phyloP scores from a whole-genome alignment of 2,329 filamentous ascomycete species.

The Clonostachys rhizophaga region DNA sequence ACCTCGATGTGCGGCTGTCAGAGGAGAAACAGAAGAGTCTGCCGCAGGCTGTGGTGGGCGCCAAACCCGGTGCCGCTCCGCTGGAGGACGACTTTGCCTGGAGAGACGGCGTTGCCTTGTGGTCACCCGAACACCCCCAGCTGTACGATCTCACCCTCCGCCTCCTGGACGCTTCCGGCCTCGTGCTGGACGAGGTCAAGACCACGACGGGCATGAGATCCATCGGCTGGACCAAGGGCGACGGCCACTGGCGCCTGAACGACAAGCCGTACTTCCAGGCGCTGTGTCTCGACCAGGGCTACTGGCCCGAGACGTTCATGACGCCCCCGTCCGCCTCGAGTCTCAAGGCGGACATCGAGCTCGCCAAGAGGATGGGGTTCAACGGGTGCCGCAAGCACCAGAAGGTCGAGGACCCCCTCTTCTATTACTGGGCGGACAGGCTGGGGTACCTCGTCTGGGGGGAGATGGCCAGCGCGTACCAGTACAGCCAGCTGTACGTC shows the following conservation, averaged over 20 bases:
- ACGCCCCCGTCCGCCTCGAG: conserved; percentile 46
- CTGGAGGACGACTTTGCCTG: conserved; percentile 32
- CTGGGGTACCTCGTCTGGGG: conserved; percentile 61
- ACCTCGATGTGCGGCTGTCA: conserved; percentile 42
- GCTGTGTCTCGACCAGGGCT: conserved; percentile 56
- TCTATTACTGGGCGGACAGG: conserved; percentile 57
- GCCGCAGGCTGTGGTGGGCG: conserved; percentile 21
- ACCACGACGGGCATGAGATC: conserved; percentile 59
- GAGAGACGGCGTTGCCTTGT: conserved; percentile 54
- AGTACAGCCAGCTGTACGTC: conserved; percentile 53
- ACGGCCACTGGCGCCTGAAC: conserved; percentile 56
- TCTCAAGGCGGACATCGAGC: conserved; percentile 46
- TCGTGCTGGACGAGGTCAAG: conserved; percentile 47
- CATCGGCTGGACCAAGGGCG: conserved; percentile 52
- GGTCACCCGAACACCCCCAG: conserved; percentile 53
- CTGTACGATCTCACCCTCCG: conserved; percentile 52
- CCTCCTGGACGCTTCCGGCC: conserved; percentile 34
- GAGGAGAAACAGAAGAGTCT: conserved; percentile 31
- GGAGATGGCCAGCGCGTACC: conserved; percentile 61
- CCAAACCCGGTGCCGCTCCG: conserved; percentile 14
- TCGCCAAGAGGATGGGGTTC: conserved; percentile 57
- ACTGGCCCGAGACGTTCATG: conserved; percentile 58
- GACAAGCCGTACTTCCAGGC: conserved; percentile 55
- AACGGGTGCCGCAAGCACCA: conserved; percentile 63
- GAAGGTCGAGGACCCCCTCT: conserved; percentile 57